A percentile compares a stretch with the other conserved stretches of the same genome.
phyloP scores from a whole-genome alignment of 768 basidiomycete species.

The Tulasnella sp. region DNA sequence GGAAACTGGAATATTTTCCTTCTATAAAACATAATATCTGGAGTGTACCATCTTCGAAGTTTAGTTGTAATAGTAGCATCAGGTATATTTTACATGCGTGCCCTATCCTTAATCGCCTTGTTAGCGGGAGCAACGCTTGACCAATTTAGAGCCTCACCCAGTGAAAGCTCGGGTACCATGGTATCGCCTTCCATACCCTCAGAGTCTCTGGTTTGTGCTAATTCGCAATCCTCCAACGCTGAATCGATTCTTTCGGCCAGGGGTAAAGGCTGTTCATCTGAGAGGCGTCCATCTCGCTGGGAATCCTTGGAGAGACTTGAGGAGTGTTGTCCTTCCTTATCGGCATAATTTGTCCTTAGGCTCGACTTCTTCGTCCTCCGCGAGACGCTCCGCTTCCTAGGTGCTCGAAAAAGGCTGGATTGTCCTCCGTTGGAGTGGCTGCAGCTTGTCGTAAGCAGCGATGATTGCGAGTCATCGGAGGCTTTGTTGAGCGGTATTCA shows the following conservation, averaged over 20 bases:
- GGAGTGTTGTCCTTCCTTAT: neutral
- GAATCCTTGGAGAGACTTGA: neutral
- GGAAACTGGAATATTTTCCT: too few species aligned
- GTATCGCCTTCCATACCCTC: slow-evolving; percentile 25
- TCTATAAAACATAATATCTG: too few species aligned
- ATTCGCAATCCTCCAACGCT: slow-evolving; percentile 38
- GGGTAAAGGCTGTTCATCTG: slow-evolving; percentile 35
- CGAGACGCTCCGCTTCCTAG: neutral
- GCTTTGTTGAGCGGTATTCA: neutral
- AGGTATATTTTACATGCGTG: too few species aligned
- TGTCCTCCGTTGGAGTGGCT: neutral
- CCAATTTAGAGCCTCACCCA: neutral
- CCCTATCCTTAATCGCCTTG: too few species aligned
- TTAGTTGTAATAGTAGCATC: too few species aligned
- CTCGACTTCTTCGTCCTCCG: neutral
- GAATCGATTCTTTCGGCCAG: slow-evolving; percentile 52
- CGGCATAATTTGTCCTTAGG: neutral
- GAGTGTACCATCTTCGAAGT: too few species aligned
- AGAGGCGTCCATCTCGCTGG: neutral
- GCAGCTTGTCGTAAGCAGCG: neutral
- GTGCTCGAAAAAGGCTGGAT: neutral
- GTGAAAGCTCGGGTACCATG: slow-evolving; percentile 6
- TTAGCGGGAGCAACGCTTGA: too few species aligned
- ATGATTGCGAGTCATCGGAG: neutral
- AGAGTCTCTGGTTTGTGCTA: slow-evolving; percentile 22